Evolutionary conservation across 2,329 filamentous ascomycete species (phyloP), one percentile per base, ranked within the genome.

Genomic region (Domatiomyces globalis): DNA sequence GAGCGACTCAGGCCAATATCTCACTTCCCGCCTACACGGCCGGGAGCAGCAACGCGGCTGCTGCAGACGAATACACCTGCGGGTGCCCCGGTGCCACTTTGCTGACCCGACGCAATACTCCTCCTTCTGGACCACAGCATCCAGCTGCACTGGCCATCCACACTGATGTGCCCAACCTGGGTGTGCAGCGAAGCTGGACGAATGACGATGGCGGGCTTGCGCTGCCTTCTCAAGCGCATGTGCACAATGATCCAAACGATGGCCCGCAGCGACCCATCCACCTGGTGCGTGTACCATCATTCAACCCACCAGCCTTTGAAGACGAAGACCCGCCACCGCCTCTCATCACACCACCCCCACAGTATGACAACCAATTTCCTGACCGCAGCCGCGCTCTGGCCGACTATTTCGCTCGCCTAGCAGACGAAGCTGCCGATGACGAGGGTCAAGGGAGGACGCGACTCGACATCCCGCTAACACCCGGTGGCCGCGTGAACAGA

Each of bases 1-100:
- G 85, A 56, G 88, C 89, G n/a, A 94, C 87, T 0, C 85, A 92
- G 65, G 84, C 86, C 48, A 95, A 95, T 66, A 94, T 85, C 22
- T 81, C 81, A 10, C 76, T 95, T 9, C 89, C 89, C 0, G 84
- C 85, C 15, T 95, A 95, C 65, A 81, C 79, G 7, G 76, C 70
- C 51, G 76, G 75, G 8, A 72, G 75, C 50, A 61, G 65, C 59
- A 71, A 71, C 50, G 75, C 64, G 29, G 71, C 65, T 63, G 74
- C 49, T 72, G 77, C 64, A 69, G 81, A 61, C 70, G 78, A 57
- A 73, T 83, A 68, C 54, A 79, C 76, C 51, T 84, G 81, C 61
- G 77, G 79, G 5, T 86, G 83, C 51, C 83, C 84, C 2, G 80
- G 79, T 22, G 83, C 84, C 22, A 78, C 82, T 2, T 48, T 67